These are phyloP conservation scores for Pseudoscleropodium purum DNA, from an alignment of 225 moss, liverwort and hornwort genomes.

Conservation along the genomic window DNA sequence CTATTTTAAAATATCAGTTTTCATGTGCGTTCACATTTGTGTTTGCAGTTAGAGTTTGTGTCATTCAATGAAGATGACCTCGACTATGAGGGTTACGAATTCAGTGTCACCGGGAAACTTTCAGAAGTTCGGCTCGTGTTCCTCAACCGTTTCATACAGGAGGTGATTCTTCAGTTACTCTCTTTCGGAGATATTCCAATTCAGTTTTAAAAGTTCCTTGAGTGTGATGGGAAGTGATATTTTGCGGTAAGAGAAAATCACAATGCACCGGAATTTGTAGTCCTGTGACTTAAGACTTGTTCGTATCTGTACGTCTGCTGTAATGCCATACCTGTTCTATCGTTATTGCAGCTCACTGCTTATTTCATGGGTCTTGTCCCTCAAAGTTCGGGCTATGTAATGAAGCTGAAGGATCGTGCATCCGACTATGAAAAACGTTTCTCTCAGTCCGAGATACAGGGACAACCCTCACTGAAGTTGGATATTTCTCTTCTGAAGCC, in stretches of 20 bases:
- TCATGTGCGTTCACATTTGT: background rate
- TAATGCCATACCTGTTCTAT: background rate
- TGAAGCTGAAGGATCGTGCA: slow-evolving; percentile 83
- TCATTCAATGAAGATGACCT: slow-evolving; percentile 85
- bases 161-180: slow-evolving; percentile 30
- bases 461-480: slow-evolving; percentile 87
- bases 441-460: slow-evolving; percentile 90
- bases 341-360: slow-evolving; percentile 45
- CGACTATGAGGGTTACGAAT: slow-evolving; percentile 87
- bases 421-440: slow-evolving; percentile 75
- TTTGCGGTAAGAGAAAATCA: background rate
- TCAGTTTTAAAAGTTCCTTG: background rate
- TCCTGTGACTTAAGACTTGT: background rate
- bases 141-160: slow-evolving; percentile 81
- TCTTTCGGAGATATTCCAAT: background rate
- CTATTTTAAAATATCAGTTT: background rate
- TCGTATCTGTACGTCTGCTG: background rate
- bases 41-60: slow-evolving; percentile 68
- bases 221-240: background rate
- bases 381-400: slow-evolving; percentile 72
- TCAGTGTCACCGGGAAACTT: slow-evolving; percentile 75
- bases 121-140: slow-evolving; percentile 90
- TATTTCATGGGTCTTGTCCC: slow-evolving; percentile 96
- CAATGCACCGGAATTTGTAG: background rate
- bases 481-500: slow-evolving; percentile 69